These are phyloP conservation scores for Phytophthora ramorum DNA, from an alignment of 352 stramenopile species.

Conservation along the genomic window DNA sequence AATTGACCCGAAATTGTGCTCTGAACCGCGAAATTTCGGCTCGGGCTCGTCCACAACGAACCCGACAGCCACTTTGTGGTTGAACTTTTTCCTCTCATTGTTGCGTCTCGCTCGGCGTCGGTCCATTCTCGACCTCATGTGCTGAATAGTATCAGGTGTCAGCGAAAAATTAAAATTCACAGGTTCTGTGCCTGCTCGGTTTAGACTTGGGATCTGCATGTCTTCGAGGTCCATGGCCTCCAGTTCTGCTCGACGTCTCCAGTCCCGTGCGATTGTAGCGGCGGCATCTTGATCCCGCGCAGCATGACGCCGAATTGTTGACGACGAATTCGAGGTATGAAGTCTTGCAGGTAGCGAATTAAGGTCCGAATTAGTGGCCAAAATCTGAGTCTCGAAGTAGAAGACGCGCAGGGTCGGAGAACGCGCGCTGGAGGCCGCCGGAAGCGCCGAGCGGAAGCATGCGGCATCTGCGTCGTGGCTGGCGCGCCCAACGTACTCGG, in stretches of 20 bases:
- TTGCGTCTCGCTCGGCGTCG: conserved; percentile 39
- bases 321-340: conserved; percentile 17
- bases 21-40: not conserved
- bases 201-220: conserved; percentile 15
- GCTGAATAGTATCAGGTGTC: conserved; percentile 45
- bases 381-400: conserved; percentile 64
- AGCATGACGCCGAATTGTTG: conserved; percentile 3
- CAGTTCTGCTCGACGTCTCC: conserved; percentile 20
- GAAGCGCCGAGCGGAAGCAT: conserved; percentile 47
- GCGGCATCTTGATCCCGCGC: conserved; percentile 12
- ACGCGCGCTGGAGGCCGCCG: conserved; percentile 22
- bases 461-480: conserved; percentile 59
- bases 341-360: conserved; percentile 25
- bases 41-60: conserved; percentile 48
- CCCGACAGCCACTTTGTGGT: conserved; percentile 55
- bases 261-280: conserved; percentile 11
- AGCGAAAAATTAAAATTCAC: conserved; percentile 57
- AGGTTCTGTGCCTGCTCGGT: not conserved
- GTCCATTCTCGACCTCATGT: conserved; percentile 51
- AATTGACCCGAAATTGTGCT: not conserved
- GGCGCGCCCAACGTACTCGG: conserved; percentile 63
- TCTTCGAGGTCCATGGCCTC: conserved; percentile 37
- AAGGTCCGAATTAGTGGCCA: conserved; percentile 41
- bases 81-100: conserved; percentile 44
- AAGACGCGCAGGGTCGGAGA: conserved; percentile 41